Conservation (phyloP, 2,329 filamentous ascomycete genomes). For the Pseudocercospora eumusae region DNA sequence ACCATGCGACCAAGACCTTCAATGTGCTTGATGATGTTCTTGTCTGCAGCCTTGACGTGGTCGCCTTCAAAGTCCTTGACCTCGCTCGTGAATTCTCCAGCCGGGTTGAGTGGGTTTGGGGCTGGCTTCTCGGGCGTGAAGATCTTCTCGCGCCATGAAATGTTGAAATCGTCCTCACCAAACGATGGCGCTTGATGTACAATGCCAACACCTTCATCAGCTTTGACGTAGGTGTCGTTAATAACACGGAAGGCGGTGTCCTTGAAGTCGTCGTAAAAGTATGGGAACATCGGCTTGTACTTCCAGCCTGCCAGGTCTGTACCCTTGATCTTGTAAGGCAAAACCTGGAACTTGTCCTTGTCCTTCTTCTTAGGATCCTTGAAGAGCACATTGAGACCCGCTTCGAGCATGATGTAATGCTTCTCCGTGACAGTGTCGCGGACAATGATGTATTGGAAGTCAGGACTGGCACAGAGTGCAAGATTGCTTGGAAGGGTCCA, state of each 20-base stretch:
- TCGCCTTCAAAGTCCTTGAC: constrained; percentile 80
- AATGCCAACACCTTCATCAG: constrained; percentile 87
- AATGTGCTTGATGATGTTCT: constrained; percentile 86
- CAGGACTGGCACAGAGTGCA: constrained; percentile 74
- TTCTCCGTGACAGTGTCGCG: constrained; percentile 79
- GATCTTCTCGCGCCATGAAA: constrained; percentile 73
- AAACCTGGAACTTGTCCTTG: constrained; percentile 83
- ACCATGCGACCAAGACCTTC: constrained; percentile 75
- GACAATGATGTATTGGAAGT: constrained; percentile 87
- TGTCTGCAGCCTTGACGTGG: constrained; percentile 90
- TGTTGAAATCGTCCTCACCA: constrained; percentile 93
- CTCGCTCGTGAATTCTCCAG: constrained; percentile 74
- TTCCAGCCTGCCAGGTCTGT: constrained; percentile 84
- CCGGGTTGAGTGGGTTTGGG: constrained; percentile 89
- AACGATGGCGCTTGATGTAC: constrained; percentile 93
- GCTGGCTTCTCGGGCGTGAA: constrained; percentile 74
- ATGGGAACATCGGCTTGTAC: constrained; percentile 85
- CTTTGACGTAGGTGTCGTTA: constrained; percentile 82
- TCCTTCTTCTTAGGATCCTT: constrained; percentile 97
- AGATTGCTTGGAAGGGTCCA: constrained; percentile 83
- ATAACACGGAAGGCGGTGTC: constrained; percentile 79
- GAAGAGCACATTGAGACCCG: constrained; percentile 78
- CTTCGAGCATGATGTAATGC: constrained; percentile 81
- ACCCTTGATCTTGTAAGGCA: constrained; percentile 73
- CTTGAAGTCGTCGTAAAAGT: constrained; percentile 87